Conservation (phyloP, 2,329 filamentous ascomycete genomes). For the Grosmannia clavigera region DNA sequence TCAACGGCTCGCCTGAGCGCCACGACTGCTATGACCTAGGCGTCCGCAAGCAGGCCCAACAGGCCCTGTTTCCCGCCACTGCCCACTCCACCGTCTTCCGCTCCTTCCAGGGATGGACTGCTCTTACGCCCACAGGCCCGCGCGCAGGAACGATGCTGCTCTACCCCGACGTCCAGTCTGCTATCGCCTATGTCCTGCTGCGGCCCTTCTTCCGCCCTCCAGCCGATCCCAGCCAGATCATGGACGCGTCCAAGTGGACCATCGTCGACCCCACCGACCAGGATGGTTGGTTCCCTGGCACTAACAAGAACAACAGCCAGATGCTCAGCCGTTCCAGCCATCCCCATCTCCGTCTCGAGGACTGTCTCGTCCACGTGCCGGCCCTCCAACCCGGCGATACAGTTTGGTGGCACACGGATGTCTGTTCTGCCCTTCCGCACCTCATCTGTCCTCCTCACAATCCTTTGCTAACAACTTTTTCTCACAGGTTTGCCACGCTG, state of each 20-base stretch:
- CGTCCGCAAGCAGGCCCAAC: conserved; percentile 18
- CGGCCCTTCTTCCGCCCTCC: conserved; percentile 27
- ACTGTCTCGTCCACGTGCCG: not conserved
- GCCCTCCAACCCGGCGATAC: not conserved
- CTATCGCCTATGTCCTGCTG: conserved; percentile 27
- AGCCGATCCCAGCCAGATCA: conserved; percentile 15
- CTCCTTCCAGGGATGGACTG: conserved; percentile 30
- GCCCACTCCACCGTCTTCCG: conserved; percentile 26
- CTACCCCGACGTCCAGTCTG: conserved; percentile 24
- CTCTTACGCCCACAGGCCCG: conserved; percentile 22
- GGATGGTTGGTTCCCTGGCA: conserved; percentile 22
- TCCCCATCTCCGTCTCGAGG: not conserved
- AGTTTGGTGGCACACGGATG: conserved; percentile 9
- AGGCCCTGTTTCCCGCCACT: conserved; percentile 13
- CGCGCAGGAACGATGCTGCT: conserved; percentile 25
- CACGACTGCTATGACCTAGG: conserved; percentile 26
- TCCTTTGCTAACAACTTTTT: not conserved
- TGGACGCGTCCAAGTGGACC: conserved; percentile 25
- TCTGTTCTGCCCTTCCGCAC: not conserved
- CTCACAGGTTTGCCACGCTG: conserved; percentile 6
- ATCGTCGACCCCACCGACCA: conserved; percentile 14
- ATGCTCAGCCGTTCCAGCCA: not conserved
- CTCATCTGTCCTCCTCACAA: not conserved
- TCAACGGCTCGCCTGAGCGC: conserved; percentile 21
- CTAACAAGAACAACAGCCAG: conserved; percentile 20